Base-by-base conservation (phyloP, 805 yeast species). In the Naumovozyma dairenensis region DNA sequence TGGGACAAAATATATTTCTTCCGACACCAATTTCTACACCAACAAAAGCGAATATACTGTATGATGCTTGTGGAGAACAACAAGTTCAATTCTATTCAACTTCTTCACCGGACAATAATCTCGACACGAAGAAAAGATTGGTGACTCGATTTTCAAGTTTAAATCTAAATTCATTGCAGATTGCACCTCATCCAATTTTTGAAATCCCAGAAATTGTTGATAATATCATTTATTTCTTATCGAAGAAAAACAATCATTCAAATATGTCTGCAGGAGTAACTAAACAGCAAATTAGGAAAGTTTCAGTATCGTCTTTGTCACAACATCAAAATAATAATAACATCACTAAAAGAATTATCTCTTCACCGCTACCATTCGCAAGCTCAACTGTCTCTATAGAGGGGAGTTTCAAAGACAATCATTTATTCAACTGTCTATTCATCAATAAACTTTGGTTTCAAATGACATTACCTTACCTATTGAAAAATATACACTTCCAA, bases 151-250 rank as follows among this genome's bases (percentile, higher is more conserved):
- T n/a, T n/a, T n/a, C 44, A 5, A 33, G 35, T 13, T 26, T 35
- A 16, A 21, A 22, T 10, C 7, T 32, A 5, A 9, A 7, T n/a
- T n/a, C n/a, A n/a, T n/a, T n/a, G n/a, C n/a, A 25, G 12, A 24
- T 8, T 14, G 6, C 22, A 32, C 15, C 38, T 46, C 57, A 63
- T 54, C 46, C 57, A 12, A 78, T 85, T 6, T 80, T 85, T 48
- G 63, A 66, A 32, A 75, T 80, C 22, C 94, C 95, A 0, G 96
- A 85, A 54, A 77, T 85, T 33, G 62, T 85, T 12, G 56, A 65
- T 39, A 64, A 66, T 35, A 80, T 85, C 9, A 64, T 26, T 20
- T 40, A 9, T 31, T 33, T 6, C 8, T 24, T 12, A 10, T 21
- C 3, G 45, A 40, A 20, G n/a, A 26, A n/a, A 5, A 31, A 15